A percentile compares a stretch with the other conserved stretches of the same genome.
Evolutionary conservation across 306 rosid genomes (phyloP).

Genomic region (Cercis canadensis): DNA sequence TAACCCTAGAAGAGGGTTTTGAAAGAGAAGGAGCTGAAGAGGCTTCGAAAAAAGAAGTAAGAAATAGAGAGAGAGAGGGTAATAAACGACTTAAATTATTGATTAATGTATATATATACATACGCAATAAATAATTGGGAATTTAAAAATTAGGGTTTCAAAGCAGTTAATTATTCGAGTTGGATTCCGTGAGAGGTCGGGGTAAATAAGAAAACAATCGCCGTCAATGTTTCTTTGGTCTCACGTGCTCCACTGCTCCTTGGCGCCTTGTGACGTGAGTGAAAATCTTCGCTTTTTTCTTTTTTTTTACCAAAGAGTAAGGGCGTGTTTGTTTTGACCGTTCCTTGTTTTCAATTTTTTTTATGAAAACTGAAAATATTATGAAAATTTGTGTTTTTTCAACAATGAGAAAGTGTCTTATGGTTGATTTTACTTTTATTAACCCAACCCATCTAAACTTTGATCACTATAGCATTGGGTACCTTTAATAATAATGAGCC

Average conservation of each 20-base stretch:
- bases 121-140: neutral
- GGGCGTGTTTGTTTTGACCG: too few relatives aligned
- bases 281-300: neutral
- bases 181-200: slow-evolving; percentile 9
- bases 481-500: too few relatives aligned
- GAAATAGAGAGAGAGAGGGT: neutral
- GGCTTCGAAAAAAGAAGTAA: too few relatives aligned
- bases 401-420: too few relatives aligned
- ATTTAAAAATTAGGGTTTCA: neutral
- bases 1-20: slow-evolving; percentile 56
- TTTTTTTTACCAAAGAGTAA: neutral
- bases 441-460: too few relatives aligned
- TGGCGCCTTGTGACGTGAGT: neutral
- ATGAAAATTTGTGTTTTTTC: too few relatives aligned
- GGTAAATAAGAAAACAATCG: neutral
- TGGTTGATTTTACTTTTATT: too few relatives aligned
- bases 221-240: neutral
- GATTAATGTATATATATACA: neutral
- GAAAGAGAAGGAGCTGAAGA: slow-evolving; percentile 23
- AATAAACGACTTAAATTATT: neutral
- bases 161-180: neutral
- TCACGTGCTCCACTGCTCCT: neutral
- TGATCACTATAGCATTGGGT: too few relatives aligned
- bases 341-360: too few relatives aligned
- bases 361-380: too few relatives aligned